Base-by-base conservation (phyloP, 345 rosid species). In the Murraya koenigii region DNA sequence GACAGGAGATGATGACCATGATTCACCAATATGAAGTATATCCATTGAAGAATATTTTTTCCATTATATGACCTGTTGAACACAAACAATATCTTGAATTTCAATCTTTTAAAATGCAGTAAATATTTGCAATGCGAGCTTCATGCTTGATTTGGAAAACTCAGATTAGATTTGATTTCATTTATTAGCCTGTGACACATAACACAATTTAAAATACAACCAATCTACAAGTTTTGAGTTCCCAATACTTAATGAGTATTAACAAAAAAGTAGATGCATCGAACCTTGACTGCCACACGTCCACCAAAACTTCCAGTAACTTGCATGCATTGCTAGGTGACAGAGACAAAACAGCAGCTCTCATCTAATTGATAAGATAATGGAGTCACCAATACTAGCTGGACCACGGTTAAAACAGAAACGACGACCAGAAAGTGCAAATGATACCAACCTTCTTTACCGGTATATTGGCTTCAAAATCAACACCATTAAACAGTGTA, bases 231-330 rank as follows among this genome's bases (percentile, higher is more conserved):
- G 76, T 64, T 77, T 33, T 19, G 65, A 70, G 72, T 32, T 80
- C 54, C 15, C 28, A 58, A 26, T 28, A 35, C 55, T 77, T 56
- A 36, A 36, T 59, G n/a, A 20, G 25, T 6, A 75, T 52, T 79
- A 58, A 72, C 23, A 10, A 17, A 26, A 59, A 41, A 65, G 41
- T 5, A 14, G 28, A 62, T 33, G 36, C 39, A 25, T 38, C 82
- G 72, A 76, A 96, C 99, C 97, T 91, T 49, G 98, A 91, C 80
- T 93, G 90, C 97, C 97, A 96, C 88, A 82, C 75, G 66, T 76
- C 75, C 77, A 93, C 80, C 88, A 96, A 86, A 82, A 77, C 72
- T 79, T 89, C 93, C 77, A 96, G 86, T 64, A 92, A 89, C 81
- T 90, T 85, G 75, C 77, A 81, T 19, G 95, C 98, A 68, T 89